Base-by-base conservation (phyloP, 108 stramenopile genomes). In the Cylindrotheca fusiformis region DNA sequence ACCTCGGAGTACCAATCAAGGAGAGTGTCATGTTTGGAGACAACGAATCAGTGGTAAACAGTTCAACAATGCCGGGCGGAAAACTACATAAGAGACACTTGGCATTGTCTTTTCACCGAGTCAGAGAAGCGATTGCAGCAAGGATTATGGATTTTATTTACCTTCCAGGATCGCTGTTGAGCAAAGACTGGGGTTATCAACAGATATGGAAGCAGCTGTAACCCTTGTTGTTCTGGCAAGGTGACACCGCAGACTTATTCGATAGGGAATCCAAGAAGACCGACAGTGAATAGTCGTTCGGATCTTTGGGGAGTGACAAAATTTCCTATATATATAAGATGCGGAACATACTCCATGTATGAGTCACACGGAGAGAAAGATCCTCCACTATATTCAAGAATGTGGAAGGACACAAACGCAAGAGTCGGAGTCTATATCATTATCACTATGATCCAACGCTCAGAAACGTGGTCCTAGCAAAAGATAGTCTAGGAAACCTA, bases 1-100 rank as follows among this genome's bases (percentile, higher is more conserved):
- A 50, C 30, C 27, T 71, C 6, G 70, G 70, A 12, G 63, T 71
- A 49, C 70, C 58, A 5, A n/a, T 59, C 17, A 17, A n/a, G 0
- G 27, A 18, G 6, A 52, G 20, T 21, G 21, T 25, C 12, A 6
- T 63, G 10, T 63, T 63, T 53, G 63, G 63, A 0, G 63, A 63
- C 51, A 63, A 63, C 51, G 21, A 63, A 1, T 28, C 63, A 32
- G 51, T 63, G 12, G 51, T 63, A 5, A 22, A 63, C 51, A 63
- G 58, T 59, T 17, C 58, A n/a, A 45, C 24, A 12, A 5, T 21
- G 14, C 63, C 57, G 10, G n/a, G 33, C 19, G 14, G 31, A 0
- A 58, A 33, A 19, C 19, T 32, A 20, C 29, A 63, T 26, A 63
- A 63, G 51, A 28, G 63, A 52, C 63, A 63, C 24, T 25, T 12